These are phyloP conservation scores for Danielia reshetovae DNA, from an alignment of 805 yeast genomes.

Conservation along the genomic window DNA sequence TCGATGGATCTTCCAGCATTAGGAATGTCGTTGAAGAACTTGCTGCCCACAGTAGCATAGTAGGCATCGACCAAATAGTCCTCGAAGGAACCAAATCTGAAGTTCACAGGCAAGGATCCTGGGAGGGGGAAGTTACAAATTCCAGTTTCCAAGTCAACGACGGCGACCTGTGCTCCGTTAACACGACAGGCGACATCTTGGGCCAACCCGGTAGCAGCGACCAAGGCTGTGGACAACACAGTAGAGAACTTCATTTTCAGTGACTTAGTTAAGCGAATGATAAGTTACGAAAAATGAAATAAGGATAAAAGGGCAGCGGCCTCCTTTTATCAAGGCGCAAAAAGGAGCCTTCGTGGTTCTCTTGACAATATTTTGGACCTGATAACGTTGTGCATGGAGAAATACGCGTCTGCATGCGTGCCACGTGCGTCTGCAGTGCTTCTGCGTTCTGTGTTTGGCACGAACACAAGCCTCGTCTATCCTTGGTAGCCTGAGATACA, in stretches of 20 bases:
- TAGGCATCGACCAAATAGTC: conserved; percentile 34
- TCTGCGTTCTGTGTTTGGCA: too few species aligned
- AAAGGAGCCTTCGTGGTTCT: background rate
- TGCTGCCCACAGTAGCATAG: conserved; percentile 26
- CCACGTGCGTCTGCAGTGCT: too few species aligned
- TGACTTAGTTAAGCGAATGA: conserved; percentile 11
- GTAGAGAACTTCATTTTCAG: conserved; percentile 20
- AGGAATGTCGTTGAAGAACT: conserved; percentile 32
- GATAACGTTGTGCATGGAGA: conserved; percentile 3
- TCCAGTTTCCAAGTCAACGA: conserved; percentile 40
- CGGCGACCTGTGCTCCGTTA: conserved; percentile 28
- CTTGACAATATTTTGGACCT: background rate
- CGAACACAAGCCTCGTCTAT: too few species aligned
- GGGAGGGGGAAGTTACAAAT: conserved; percentile 37
- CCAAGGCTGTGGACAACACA: conserved; percentile 18
- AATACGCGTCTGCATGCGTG: background rate
- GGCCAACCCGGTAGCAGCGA: conserved; percentile 24
- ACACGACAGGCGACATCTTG: conserved; percentile 35
- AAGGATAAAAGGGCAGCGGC: background rate
- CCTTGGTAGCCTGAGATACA: too few species aligned
- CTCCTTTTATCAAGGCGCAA: background rate
- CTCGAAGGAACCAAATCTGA: conserved; percentile 23
- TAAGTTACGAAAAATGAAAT: conserved; percentile 1
- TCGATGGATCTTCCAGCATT: conserved; percentile 27
- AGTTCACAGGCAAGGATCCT: conserved; percentile 20